A percentile compares a stretch with the other conserved stretches of the same genome.
These are phyloP conservation scores for Phytophthora idaei DNA, from an alignment of 352 stramenopile species.

Conservation along the genomic window DNA sequence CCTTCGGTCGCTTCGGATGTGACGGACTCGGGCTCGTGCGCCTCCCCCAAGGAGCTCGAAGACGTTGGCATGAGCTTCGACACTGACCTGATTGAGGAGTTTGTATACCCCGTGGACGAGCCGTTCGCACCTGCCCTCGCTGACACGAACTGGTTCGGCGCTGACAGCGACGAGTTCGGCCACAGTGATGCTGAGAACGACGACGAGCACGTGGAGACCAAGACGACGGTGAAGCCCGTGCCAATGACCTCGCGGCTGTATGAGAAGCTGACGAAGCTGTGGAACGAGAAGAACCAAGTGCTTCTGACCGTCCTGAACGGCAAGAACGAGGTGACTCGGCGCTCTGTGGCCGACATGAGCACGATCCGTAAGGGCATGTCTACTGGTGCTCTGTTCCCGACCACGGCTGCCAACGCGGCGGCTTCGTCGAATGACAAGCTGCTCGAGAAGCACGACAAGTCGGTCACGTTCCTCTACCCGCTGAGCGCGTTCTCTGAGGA, in stretches of 20 bases:
- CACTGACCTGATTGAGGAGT: constrained; percentile 78
- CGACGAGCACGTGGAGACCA: constrained; percentile 40
- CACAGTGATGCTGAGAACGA: constrained; percentile 60
- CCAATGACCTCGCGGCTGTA: constrained; percentile 74
- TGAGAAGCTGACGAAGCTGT: constrained; percentile 79
- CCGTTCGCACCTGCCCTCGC: constrained; percentile 62
- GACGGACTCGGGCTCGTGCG: constrained; percentile 67
- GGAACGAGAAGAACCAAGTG: constrained; percentile 89
- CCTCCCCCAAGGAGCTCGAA: constrained; percentile 53
- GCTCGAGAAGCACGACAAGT: constrained; percentile 55
- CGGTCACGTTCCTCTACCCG: constrained; percentile 87
- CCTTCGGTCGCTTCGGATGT: constrained; percentile 75
- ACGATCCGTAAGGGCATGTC: constrained; percentile 73
- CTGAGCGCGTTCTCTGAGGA: constrained; percentile 76
- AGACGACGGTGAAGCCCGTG: constrained; percentile 46
- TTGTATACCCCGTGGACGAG: constrained; percentile 84
- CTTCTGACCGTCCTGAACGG: constrained; percentile 71
- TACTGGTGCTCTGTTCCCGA: constrained; percentile 71
- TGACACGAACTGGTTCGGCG: constrained; percentile 70
- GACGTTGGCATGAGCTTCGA: constrained; percentile 59
- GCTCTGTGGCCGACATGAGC: constrained; percentile 84
- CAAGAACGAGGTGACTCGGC: constrained; percentile 74
- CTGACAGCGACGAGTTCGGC: constrained; percentile 60
- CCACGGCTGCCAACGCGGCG: constrained; percentile 35
- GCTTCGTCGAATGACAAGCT: constrained; percentile 40